phyloP scores from a whole-genome alignment of 164 flowering plant species.

The Vitis amurensis region DNA sequence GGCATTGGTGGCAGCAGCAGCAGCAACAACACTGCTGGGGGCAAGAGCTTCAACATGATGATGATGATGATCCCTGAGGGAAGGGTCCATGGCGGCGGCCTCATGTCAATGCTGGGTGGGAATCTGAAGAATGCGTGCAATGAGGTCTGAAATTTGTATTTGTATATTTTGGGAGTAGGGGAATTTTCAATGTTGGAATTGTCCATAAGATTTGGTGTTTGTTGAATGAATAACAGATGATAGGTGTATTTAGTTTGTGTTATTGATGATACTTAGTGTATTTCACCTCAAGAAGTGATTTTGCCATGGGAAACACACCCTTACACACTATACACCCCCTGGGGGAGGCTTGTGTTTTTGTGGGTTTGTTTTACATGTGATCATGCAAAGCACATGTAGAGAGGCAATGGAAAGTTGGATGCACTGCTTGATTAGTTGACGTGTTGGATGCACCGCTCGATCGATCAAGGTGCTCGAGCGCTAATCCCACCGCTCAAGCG shows the following conservation, averaged over 20 bases:
- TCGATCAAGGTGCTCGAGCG: no score
- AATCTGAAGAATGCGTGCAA: slow-evolving; percentile 57
- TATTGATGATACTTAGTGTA: not conserved
- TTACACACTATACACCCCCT: no score
- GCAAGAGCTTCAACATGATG: slow-evolving; percentile 33
- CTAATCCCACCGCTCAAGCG: no score
- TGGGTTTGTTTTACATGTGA: no score
- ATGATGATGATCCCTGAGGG: slow-evolving; percentile 63
- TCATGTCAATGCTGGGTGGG: slow-evolving; percentile 79
- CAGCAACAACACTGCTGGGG: not conserved
- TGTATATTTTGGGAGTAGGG: not conserved
- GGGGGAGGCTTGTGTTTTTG: no score
- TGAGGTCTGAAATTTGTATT: slow-evolving; percentile 31
- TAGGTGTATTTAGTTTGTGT: slow-evolving; percentile 1
- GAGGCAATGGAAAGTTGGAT: no score
- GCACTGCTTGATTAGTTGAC: no score
- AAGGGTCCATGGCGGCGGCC: slow-evolving; percentile 93
- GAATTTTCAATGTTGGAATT: slow-evolving; percentile 2
- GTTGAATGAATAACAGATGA: not conserved
- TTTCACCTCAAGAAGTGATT: no score
- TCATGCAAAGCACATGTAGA: no score
- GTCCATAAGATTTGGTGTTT: slow-evolving; percentile 7
- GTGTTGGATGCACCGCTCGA: no score
- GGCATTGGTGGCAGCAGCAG: slow-evolving; percentile 5
- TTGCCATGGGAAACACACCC: no score